Evolutionary conservation across 805 yeast species (phyloP), one percentile per base, ranked within the genome.

Genomic region (Candida lessepsii): DNA sequence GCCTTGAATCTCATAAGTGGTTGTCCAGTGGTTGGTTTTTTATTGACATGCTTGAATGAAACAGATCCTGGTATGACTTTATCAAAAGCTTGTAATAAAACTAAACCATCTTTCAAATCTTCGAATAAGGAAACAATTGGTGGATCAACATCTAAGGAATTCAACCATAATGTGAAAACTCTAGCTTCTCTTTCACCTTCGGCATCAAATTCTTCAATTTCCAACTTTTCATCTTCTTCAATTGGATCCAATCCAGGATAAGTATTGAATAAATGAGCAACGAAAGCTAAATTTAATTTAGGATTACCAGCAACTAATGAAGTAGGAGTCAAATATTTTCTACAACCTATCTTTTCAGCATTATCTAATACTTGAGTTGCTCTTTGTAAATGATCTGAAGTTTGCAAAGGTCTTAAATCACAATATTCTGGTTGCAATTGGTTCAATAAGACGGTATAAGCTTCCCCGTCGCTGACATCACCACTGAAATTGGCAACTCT

Each of bases 171-270:
- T 5, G 99, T 93, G 68, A 93, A 93, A 9, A 93, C 99, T 63
- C 99, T 80, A 3, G 99, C 99, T 70, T 93, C 99, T 69, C 99
- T 86, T 69, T 93, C 99, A 48, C 99, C 99, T 68, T 93, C 99
- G 18, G 99, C 99, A 61, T 93, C 99, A 57, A 93, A 93, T 52
- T 88, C 98, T 70, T 93, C 99, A 52, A 93, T 87, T 60, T 90
- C 98, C 20, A 93, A 86, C 53, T 81, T 84, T 62, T 91, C 97
- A 43, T 70, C 73, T 65, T 90, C 98, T 57, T 87, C 95, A 49
- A 91, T 78, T 43, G 98, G 98, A 45, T 90, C 98, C 49, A 93
- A 76, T 36, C 99, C 98, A 35, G 99, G 99, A 59, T 87, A 81
- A 5, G 96, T 91, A 70, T 93, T 93, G 75, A 93, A 93, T 60